These are phyloP conservation scores for Pythium rhizo-oryzae DNA, from an alignment of 352 stramenopile genomes.

Conservation along the genomic window DNA sequence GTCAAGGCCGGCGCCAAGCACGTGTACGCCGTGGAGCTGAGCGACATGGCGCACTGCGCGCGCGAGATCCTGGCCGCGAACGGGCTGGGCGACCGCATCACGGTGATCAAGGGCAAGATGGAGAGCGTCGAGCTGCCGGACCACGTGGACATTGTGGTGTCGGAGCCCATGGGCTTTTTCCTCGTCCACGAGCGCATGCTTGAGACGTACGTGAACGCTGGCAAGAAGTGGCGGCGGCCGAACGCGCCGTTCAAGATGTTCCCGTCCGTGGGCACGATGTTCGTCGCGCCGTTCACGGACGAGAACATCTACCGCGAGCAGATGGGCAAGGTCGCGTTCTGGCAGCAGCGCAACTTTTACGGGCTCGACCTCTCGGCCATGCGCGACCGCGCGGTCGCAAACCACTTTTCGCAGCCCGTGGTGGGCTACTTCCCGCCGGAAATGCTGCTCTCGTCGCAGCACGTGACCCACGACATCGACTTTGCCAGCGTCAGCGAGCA, in stretches of 20 bases:
- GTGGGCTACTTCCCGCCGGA: slow-evolving; percentile 93
- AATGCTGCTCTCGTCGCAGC: slow-evolving; percentile 63
- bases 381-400: slow-evolving; percentile 93
- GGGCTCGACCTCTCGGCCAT: slow-evolving; percentile 95
- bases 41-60: slow-evolving; percentile 98
- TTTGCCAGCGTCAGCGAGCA: slow-evolving; percentile 78
- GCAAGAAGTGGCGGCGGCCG: slow-evolving; percentile 94
- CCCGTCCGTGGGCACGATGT: slow-evolving; percentile 97
- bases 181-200: slow-evolving; percentile 99
- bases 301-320: slow-evolving; percentile 94
- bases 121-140: slow-evolving; percentile 97
- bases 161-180: slow-evolving; percentile 99
- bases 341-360: slow-evolving; percentile 96
- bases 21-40: slow-evolving; percentile 96
- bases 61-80: slow-evolving; percentile 94
- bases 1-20: slow-evolving; percentile 96
- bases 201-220: slow-evolving; percentile 95
- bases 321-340: slow-evolving; percentile 93
- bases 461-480: slow-evolving; percentile 80
- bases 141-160: slow-evolving; percentile 98
- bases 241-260: slow-evolving; percentile 93
- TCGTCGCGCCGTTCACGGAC: slow-evolving; percentile 94
- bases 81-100: slow-evolving; percentile 94
- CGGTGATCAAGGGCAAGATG: slow-evolving; percentile 97
- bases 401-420: slow-evolving; percentile 97